phyloP scores from a whole-genome alignment of 2,329 filamentous ascomycete genomes.

The Aureobasidium vineae region DNA sequence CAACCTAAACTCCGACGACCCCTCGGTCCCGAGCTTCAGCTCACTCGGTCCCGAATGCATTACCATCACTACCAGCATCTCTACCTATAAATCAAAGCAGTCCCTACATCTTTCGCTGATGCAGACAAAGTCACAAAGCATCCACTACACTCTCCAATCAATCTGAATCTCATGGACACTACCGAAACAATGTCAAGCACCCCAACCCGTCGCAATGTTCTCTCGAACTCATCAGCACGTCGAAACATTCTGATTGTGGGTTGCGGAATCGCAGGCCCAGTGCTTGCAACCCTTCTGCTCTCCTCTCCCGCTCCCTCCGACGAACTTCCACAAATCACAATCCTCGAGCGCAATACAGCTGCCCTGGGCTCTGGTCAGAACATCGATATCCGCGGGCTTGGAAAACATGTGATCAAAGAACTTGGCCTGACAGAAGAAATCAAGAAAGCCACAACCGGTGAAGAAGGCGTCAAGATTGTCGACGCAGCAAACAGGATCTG shows the following conservation, averaged over 20 bases:
- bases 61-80: neutral
- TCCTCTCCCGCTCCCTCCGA: slow-evolving; percentile 35
- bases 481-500: slow-evolving; percentile 18
- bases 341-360: slow-evolving; percentile 45
- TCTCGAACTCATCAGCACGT: neutral
- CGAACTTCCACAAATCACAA: slow-evolving; percentile 40
- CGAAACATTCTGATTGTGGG: slow-evolving; percentile 41
- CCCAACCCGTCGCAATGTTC: neutral
- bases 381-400: slow-evolving; percentile 47
- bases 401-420: slow-evolving; percentile 43
- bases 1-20: neutral
- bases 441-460: slow-evolving; percentile 40
- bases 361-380: slow-evolving; percentile 46
- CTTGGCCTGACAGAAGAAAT: slow-evolving; percentile 44
- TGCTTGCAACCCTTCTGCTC: slow-evolving; percentile 41
- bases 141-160: too few species aligned
- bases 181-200: slow-evolving; percentile 32
- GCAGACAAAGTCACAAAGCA: neutral
- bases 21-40: neutral
- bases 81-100: neutral
- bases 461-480: slow-evolving; percentile 45
- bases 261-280: slow-evolving; percentile 43
- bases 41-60: neutral
- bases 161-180: too few species aligned
- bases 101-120: neutral